phyloP scores from a whole-genome alignment of 768 basidiomycete species.

The Boletus rubescentipes region DNA sequence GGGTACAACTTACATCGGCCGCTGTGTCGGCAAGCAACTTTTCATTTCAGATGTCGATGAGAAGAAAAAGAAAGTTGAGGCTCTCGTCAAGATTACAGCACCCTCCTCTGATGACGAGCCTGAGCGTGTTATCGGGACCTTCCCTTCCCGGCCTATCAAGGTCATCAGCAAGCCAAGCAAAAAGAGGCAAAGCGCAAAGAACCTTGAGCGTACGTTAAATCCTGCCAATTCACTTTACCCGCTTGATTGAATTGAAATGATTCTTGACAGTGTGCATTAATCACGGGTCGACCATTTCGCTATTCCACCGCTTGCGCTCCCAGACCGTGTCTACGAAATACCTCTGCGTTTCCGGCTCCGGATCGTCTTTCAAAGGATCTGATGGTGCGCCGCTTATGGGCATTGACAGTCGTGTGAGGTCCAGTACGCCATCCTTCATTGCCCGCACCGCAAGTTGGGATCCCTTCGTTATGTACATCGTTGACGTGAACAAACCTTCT shows the following conservation, averaged over 20 bases:
- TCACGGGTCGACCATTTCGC: conserved; percentile 92
- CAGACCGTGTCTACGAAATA: conserved; percentile 97
- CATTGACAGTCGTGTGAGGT: conserved; percentile 65
- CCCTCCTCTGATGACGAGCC: conserved; percentile 77
- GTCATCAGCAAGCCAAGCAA: conserved; percentile 98
- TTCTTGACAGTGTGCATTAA: conserved; percentile 79
- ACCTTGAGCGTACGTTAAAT: conserved; percentile 74
- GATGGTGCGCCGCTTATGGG: conserved; percentile 88
- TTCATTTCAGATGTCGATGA: conserved; percentile 95
- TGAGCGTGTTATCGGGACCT: conserved; percentile 82
- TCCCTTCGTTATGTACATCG: conserved; percentile 96
- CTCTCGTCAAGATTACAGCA: conserved; percentile 85
- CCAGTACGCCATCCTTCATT: conserved; percentile 83
- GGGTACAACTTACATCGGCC: conserved; percentile 87
- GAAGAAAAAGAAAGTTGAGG: conserved; percentile 94
- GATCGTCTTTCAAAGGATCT: conserved; percentile 89
- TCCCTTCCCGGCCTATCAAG: conserved; percentile 94
- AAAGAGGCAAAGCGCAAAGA: conserved; percentile 93
- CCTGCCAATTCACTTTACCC: conserved; percentile 9
- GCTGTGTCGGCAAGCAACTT: conserved; percentile 91
- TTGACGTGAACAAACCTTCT: conserved; percentile 84
- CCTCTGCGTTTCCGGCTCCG: conserved; percentile 91
- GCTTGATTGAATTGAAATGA: conserved; percentile 13
- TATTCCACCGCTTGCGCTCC: conserved; percentile 94
- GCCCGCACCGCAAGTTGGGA: conserved; percentile 91